Evolutionary conservation across 1,139 yeast species (phyloP).

Genomic region (Nematodospora anomalae): DNA sequence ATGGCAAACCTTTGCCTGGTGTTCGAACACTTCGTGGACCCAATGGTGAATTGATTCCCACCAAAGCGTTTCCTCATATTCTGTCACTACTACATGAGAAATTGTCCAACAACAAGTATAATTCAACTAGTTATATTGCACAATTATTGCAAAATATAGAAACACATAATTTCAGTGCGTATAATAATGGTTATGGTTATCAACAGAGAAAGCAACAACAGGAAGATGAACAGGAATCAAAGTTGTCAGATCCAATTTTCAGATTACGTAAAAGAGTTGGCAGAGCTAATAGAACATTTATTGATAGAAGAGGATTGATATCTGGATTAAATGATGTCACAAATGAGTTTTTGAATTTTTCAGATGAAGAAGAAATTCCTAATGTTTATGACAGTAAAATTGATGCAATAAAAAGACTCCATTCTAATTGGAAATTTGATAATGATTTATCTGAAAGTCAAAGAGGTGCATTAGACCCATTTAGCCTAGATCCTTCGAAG

Average conservation of each 20-base stretch:
- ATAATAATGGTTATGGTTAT: slow-evolving; percentile 37
- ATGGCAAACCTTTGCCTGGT: slow-evolving; percentile 44
- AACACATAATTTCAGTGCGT: slow-evolving; percentile 47
- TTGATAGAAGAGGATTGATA: slow-evolving; percentile 64
- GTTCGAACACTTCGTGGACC: slow-evolving; percentile 46
- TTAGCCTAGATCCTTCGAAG: slow-evolving; percentile 64
- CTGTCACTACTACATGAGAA: slow-evolving; percentile 37
- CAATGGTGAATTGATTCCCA: slow-evolving; percentile 46
- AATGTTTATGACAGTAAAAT: slow-evolving; percentile 58
- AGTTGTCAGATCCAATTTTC: slow-evolving; percentile 55
- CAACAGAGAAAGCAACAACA: slow-evolving; percentile 15
- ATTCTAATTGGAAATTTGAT: slow-evolving; percentile 78
- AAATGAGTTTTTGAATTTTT: slow-evolving; percentile 36
- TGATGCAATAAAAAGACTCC: slow-evolving; percentile 56
- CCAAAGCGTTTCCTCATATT: slow-evolving; percentile 44
- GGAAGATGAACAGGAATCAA: slow-evolving; percentile 26
- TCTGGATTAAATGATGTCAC: slow-evolving; percentile 38
- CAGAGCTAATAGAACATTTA: slow-evolving; percentile 65
- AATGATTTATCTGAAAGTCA: slow-evolving; percentile 54
- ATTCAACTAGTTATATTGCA: slow-evolving; percentile 37
- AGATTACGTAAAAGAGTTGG: slow-evolving; percentile 77
- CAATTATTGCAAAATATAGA: slow-evolving; percentile 46
- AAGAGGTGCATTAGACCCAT: slow-evolving; percentile 50
- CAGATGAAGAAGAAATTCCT: slow-evolving; percentile 17
- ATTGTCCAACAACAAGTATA: slow-evolving; percentile 23